A percentile compares a stretch with the other conserved stretches of the same genome.
phyloP scores from a whole-genome alignment of 805 yeast species.

The Schwanniomyces vanrijiae region DNA sequence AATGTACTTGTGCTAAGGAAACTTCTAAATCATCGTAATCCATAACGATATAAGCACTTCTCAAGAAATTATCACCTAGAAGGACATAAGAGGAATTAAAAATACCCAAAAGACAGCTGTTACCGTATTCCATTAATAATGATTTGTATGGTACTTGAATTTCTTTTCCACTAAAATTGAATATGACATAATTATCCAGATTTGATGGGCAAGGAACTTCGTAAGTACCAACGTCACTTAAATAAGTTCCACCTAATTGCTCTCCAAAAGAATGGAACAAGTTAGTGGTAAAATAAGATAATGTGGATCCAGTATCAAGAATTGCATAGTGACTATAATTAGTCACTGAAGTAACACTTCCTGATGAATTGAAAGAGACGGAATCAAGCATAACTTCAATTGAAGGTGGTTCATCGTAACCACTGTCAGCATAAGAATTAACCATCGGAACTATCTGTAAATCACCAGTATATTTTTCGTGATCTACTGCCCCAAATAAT shows the following conservation, averaged over 20 bases:
- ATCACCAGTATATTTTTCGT: conserved; percentile 36
- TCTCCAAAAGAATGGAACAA: conserved; percentile 35
- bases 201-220: conserved; percentile 40
- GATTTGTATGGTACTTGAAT: conserved; percentile 50
- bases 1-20: conserved; percentile 46
- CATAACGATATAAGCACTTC: conserved; percentile 64
- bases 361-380: conserved; percentile 18
- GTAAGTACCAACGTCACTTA: conserved; percentile 42
- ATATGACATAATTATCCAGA: conserved; percentile 30
- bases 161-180: conserved; percentile 58
- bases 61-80: conserved; percentile 66
- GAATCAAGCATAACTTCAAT: conserved; percentile 50
- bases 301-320: conserved; percentile 38
- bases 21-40: conserved; percentile 59
- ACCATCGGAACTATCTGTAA: conserved; percentile 38
- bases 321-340: conserved; percentile 22
- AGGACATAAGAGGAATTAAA: conserved; percentile 25
- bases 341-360: conserved; percentile 13
- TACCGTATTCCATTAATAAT: conserved; percentile 15
- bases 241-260: conserved; percentile 43
- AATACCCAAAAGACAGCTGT: conserved; percentile 28
- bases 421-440: conserved; percentile 35
- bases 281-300: conserved; percentile 42
- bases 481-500: conserved; percentile 45
- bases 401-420: conserved; percentile 41